Base-by-base conservation (phyloP, 2,329 filamentous ascomycete species). In the Zalaria obscura region DNA sequence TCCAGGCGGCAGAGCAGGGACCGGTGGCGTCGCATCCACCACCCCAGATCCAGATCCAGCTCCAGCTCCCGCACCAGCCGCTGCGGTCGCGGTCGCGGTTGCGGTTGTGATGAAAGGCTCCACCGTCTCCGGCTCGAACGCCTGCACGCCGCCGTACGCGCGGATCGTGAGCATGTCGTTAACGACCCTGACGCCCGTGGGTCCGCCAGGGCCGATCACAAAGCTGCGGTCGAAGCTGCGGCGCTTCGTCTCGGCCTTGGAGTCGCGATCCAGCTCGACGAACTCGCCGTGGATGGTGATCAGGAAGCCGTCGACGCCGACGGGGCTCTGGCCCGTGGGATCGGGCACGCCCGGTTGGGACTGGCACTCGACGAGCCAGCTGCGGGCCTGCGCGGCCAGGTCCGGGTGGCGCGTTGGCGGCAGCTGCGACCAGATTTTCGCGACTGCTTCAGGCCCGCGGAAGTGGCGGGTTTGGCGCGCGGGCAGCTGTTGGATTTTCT, bases 141-240 rank as follows among this genome's bases (percentile, higher is more conserved):
- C 72, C 42, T 69, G 63, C 28, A 57, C 56, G 38, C 73, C 74
- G 36, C 74, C 73, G 46, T 78, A 87, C 4, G 78, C 75, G 48
- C 83, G 75, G 39, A 93, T 64, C 9, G 76, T 77, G 33, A 93
- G 68, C 64, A 87, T 76, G 59, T 94, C 87, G 57, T 76, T 88
- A 48, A 88, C 70, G 32, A 94, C 81, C 38, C 85, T 75, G 42
- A 93, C 72, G 11, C 76, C 75, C 36, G 70, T 67, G 4, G 76
- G 70, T 29, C 70, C 71, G 28, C 83, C 84, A 1, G 86, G 85
- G 0, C 84, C 84, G 11, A 93, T 69, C 34, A 88, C 66, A 55
- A 93, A 86, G 0, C 76, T 82, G 39, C 87, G 78, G 41, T 87
- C 85, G 60, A 93, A 93, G 57, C 81, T 86, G 45, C 86, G 78